phyloP scores from a whole-genome alignment of 306 rosid species.

The Cajanus cajan region DNA sequence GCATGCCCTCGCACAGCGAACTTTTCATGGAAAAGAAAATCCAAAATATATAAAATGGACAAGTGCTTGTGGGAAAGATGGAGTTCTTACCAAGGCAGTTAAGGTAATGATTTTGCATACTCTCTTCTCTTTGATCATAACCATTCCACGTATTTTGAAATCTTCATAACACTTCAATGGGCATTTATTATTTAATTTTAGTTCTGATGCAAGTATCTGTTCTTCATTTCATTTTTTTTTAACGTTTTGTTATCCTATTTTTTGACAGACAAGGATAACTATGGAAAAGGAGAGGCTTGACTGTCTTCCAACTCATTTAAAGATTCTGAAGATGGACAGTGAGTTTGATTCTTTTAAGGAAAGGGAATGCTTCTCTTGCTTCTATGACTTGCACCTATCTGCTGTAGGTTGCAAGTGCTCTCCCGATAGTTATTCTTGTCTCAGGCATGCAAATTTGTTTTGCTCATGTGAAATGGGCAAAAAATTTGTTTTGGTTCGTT shows the following conservation, averaged over 20 bases:
- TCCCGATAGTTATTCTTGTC: slow-evolving; percentile 71
- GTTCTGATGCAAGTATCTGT: neutral
- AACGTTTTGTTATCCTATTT: neutral
- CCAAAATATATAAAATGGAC: slow-evolving; percentile 46
- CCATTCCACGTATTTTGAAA: neutral
- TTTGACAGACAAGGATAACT: slow-evolving; percentile 61
- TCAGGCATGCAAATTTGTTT: slow-evolving; percentile 56
- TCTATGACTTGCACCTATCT: slow-evolving; percentile 78
- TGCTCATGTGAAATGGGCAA: slow-evolving; percentile 61
- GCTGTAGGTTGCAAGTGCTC: slow-evolving; percentile 78
- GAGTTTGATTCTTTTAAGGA: slow-evolving; percentile 61
- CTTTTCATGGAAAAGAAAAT: slow-evolving; percentile 51
- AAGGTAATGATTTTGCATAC: slow-evolving; percentile 53
- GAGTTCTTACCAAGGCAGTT: slow-evolving; percentile 69
- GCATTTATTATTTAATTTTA: slow-evolving; percentile 24
- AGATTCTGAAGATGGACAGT: slow-evolving; percentile 61
- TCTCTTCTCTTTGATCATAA: neutral
- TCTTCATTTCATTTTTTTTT: neutral
- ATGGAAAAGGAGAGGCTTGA: slow-evolving; percentile 74
- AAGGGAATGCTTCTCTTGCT: slow-evolving; percentile 82
- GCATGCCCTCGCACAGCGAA: slow-evolving; percentile 48
- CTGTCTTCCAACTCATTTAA: slow-evolving; percentile 54
- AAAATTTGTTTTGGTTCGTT: slow-evolving; percentile 58
- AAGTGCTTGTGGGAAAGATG: slow-evolving; percentile 75
- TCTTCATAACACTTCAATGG: neutral